Conservation (phyloP, 768 basidiomycete genomes). For the Lyophyllum shimeji region DNA sequence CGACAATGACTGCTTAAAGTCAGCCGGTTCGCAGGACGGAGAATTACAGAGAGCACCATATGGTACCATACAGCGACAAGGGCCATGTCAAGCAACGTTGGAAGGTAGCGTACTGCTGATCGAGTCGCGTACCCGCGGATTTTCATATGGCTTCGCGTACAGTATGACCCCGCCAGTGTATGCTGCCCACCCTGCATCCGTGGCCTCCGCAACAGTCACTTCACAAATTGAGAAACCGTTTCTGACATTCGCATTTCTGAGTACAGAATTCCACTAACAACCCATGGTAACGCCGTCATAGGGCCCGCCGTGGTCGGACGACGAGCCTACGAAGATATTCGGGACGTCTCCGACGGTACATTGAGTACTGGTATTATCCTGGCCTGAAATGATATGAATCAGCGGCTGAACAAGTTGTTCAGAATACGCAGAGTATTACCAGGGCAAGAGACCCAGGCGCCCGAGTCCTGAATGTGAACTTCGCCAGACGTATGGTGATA, state of each 20-base stretch:
- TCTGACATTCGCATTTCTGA: too few species aligned
- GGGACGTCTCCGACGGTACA: slow-evolving; percentile 56
- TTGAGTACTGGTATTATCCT: slow-evolving; percentile 52
- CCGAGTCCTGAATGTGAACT: slow-evolving; percentile 47
- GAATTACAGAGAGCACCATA: too few species aligned
- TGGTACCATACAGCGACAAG: background rate
- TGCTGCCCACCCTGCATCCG: too few species aligned
- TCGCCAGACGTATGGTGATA: slow-evolving; percentile 48
- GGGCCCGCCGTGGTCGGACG: slow-evolving; percentile 50
- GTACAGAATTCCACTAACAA: slow-evolving; percentile 10
- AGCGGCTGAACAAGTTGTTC: background rate
- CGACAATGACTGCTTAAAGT: background rate
- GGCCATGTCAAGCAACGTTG: background rate
- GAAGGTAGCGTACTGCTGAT: background rate
- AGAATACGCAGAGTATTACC: slow-evolving; percentile 27
- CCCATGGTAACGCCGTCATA: slow-evolving; percentile 30
- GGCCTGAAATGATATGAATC: slow-evolving; percentile 33
- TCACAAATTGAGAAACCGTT: background rate
- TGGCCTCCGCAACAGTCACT: too few species aligned
- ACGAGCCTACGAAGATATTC: slow-evolving; percentile 43
- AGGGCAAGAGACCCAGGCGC: slow-evolving; percentile 56
- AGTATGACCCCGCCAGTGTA: too few species aligned
- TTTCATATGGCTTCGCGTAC: background rate
- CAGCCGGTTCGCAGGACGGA: too few species aligned
- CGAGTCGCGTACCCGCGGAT: slow-evolving; percentile 5